phyloP scores from a whole-genome alignment of 2,329 filamentous ascomycete species.

The Apiospora saccharicola region DNA sequence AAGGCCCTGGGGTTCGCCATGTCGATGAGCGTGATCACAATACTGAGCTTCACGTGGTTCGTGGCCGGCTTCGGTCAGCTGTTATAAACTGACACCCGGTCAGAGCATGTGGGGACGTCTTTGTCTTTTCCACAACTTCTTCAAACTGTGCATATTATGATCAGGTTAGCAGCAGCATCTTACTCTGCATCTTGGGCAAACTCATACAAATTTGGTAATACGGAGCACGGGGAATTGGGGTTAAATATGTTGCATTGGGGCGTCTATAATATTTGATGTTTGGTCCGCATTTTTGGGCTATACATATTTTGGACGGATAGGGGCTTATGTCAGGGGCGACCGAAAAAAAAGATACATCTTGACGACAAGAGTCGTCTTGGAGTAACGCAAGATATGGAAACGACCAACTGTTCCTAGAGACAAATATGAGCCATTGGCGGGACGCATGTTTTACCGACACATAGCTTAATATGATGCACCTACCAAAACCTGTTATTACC shows the following conservation, averaged over 20 bases:
- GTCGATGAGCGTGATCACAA: slow-evolving; percentile 62
- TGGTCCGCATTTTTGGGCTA: slow-evolving; percentile 28
- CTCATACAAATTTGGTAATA: slow-evolving; percentile 24
- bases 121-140: slow-evolving; percentile 11
- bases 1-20: slow-evolving; percentile 59
- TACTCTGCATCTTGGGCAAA: slow-evolving; percentile 7
- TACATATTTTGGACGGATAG: slow-evolving; percentile 29
- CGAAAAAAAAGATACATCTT: slow-evolving; percentile 21
- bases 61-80: slow-evolving; percentile 58
- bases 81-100: slow-evolving; percentile 30
- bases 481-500: slow-evolving; percentile 15
- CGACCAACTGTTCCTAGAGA: slow-evolving; percentile 14
- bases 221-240: slow-evolving; percentile 17
- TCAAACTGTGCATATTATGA: slow-evolving; percentile 20
- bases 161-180: not conserved
- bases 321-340: not conserved
- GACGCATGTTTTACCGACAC: slow-evolving; percentile 22
- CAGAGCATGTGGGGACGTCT: not conserved
- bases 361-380: slow-evolving; percentile 28
- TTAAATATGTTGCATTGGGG: slow-evolving; percentile 22
- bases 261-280: slow-evolving; percentile 19
- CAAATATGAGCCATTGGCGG: slow-evolving; percentile 12
- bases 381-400: slow-evolving; percentile 21
- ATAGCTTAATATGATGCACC: slow-evolving; percentile 26
- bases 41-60: slow-evolving; percentile 71